Base-by-base conservation (phyloP, 2,329 filamentous ascomycete species). In the Pyrenophora graminea region DNA sequence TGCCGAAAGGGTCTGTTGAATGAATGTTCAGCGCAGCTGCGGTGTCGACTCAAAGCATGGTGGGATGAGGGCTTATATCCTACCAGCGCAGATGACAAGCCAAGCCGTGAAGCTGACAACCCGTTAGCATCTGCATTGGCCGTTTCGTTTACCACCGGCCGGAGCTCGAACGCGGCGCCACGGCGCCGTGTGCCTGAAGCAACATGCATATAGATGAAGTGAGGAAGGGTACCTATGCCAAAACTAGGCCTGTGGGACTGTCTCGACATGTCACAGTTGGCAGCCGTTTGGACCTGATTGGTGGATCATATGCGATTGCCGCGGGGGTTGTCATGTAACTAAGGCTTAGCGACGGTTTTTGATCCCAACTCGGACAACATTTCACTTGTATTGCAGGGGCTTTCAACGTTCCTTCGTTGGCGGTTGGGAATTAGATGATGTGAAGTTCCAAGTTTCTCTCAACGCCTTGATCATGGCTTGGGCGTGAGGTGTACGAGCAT, bases 11-110 rank as follows among this genome's bases (percentile, higher is more conserved):
- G 51, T 15, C 52, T 42, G 58, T 53, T 54, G 58, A 65, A 65
- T 54, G 63, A 68, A 59, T 59, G 62, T 65, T 54, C 65, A 68
- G 65, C 65, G 53, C 65, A 68, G 65, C 63, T 68, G 65, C 62
- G 63, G 56, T 62, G 55, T 45, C 45, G 32, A 53, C 47, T 30
- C 18, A 12, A 19, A 43, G 31, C 19, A 38, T 51, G 41, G 39
- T 46, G 51, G 55, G 51, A 42, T 38, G 12, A 44, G 39, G 47
- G 43, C 55, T 66, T 67, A 67, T 67, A 66, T 59, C 39, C 36
- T 31, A 21, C 31, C 36, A 15, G n/a, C 39, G 44, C 18, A 44
- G 48, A 36, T 48, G 42, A 50, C 48, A 53, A 55, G 50, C 51
- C 53, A 52, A 48, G 53, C 55, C 40, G 54, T 63, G 50, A 50